Conservation (phyloP, 345 rosid species). For the Populus tremula region DNA sequence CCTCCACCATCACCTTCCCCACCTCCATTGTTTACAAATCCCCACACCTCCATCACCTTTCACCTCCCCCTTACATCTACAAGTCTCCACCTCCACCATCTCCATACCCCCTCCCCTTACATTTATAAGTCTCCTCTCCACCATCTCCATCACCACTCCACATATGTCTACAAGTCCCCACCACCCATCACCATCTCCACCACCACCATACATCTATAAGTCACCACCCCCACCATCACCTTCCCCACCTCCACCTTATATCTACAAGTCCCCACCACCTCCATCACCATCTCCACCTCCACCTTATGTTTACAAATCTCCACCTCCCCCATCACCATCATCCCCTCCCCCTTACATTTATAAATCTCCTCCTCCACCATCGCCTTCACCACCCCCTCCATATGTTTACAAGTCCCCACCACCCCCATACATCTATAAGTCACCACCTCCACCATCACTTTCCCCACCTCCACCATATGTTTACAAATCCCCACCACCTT, state of each 20-base stretch:
- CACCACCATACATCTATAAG: too few species aligned
- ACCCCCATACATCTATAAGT: not conserved
- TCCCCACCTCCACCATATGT: constrained; percentile 1
- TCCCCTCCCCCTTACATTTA: too few species aligned
- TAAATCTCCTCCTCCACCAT: not conserved
- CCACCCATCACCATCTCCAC: too few species aligned
- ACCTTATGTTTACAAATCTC: too few species aligned
- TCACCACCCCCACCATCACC: too few species aligned
- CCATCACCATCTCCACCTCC: constrained; percentile 13
- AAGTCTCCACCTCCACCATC: constrained; percentile 7
- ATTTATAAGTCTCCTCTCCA: too few species aligned
- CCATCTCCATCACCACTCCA: too few species aligned
- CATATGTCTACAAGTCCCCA: too few species aligned
- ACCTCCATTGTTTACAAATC: constrained; percentile 6
- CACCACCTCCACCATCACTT: constrained; percentile 9
- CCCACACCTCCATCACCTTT: too few species aligned
- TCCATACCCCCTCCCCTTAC: too few species aligned
- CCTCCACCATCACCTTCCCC: not conserved
- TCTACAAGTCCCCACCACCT: not conserved
- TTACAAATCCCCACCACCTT: not conserved
- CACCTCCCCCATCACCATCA: too few species aligned
- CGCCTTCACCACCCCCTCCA: constrained; percentile 1
- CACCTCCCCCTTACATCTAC: not conserved
- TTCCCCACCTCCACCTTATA: too few species aligned
- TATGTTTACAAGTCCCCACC: constrained; percentile 15